These are phyloP conservation scores for Draba incana DNA, from an alignment of 345 rosid species.

Conservation along the genomic window DNA sequence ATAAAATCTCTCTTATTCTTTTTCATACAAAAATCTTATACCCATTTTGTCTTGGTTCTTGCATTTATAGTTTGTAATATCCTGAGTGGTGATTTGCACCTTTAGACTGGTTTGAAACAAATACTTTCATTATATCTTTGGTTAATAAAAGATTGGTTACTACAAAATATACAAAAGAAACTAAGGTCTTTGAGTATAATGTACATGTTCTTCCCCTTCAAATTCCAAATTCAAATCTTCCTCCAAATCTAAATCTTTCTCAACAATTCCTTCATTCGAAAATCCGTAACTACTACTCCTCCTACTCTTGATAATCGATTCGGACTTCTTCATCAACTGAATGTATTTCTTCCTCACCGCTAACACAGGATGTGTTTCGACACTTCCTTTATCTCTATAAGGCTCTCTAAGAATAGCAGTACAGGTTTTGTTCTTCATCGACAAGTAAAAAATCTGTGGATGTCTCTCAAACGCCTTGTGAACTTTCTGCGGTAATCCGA, in stretches of 20 bases:
- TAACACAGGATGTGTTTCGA: conserved; percentile 66
- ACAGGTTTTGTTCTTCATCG: conserved; percentile 71
- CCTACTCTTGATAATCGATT: conserved; percentile 50
- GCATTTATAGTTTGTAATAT: conserved; percentile 33
- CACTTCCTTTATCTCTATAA: conserved; percentile 49
- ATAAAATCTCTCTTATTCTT: background rate
- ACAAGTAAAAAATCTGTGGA: conserved; percentile 76
- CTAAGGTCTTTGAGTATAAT: background rate
- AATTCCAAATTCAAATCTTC: conserved; percentile 54
- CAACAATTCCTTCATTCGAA: conserved; percentile 29
- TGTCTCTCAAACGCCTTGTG: conserved; percentile 95
- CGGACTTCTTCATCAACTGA: conserved; percentile 62
- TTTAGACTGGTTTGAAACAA: conserved; percentile 24
- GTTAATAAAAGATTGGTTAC: conserved; percentile 24
- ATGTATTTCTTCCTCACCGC: conserved; percentile 65
- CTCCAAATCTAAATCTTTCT: conserved; percentile 55
- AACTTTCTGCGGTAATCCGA: conserved; percentile 72
- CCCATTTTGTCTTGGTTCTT: conserved; percentile 46
- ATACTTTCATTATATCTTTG: conserved; percentile 5
- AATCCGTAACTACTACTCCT: conserved; percentile 36
- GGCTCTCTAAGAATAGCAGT: conserved; percentile 85
- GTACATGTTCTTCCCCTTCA: conserved; percentile 28
- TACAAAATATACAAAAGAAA: background rate
- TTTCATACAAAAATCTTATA: conserved; percentile 16
- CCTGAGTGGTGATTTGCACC: conserved; percentile 29